Base-by-base conservation (phyloP, 2,329 filamentous ascomycete species). In the Fonsecaea multimorphosa region DNA sequence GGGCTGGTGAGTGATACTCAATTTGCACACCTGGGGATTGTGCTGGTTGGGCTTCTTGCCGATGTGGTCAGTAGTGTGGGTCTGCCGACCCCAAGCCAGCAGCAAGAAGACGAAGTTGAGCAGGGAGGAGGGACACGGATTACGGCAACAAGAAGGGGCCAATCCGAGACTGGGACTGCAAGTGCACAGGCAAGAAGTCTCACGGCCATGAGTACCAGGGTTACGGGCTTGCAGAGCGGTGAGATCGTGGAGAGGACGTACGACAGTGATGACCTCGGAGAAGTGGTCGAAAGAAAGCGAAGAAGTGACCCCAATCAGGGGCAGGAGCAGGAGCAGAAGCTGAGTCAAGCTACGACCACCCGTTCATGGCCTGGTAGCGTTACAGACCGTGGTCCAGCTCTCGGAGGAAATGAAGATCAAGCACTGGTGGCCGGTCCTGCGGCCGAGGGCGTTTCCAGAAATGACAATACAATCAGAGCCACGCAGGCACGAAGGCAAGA, bases 1-100 rank as follows among this genome's bases (percentile, higher is more conserved):
- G 89, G 88, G 68, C 79, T 94, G 49, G 80, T 89, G 2, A 88
- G 88, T 19, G 90, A 93, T 75, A 86, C 84, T 36, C 91, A 92
- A 73, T 91, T 91, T 76, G 86, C 91, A 1, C 81, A 87, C 3
- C 81, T 94, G 2, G 91, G 91, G 3, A 80, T 92, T 22, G 82
- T 91, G 68, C 82, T 94, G 9, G 75, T 93, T 53, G 87, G 85
- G 22, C 78, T 86, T 1, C 78, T 93, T 64, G 88, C 88, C 3
- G 85, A 86, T 67, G 77, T 89, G 24, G 78, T 84, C 66, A 78
- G 78, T 58, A 76, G 81, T 1, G 75, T 86, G 57, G 75, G 76
- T 8, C 72, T 72, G 8, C 76, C 70, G 62, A 65, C 53, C 3
- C n/a, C 58, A 8, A 60, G 6, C 24, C 32, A 16, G 14, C 49